Base-by-base conservation (phyloP, 73 alveolate genomes). In the Breviolum minutum region DNA sequence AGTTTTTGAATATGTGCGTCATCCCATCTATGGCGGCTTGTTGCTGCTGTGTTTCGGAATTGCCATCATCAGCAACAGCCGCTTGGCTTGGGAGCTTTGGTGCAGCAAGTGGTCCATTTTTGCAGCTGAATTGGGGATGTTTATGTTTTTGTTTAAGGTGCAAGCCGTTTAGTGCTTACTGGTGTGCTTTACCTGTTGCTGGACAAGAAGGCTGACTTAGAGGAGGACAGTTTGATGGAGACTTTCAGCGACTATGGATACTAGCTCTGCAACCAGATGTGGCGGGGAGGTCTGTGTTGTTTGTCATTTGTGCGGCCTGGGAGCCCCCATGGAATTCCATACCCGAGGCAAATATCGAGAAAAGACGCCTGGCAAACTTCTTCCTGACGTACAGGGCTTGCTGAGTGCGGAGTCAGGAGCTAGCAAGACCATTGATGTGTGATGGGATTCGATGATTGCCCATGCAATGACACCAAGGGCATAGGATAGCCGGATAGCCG, bases 1-100 rank as follows among this genome's bases (percentile, higher is more conserved):
- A 79, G 73, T 92, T 81, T 92, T 70, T 40, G 98, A 92, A 69
- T 92, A 92, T 61, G 98, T 92, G 30, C 98, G 98, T 6, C 98
- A 92, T 76, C 98, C 98, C 20, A 74, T 92, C 27, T 92, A 92
- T 32, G 89, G 98, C 14, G 94, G 94, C 79, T 63, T 86, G 80
- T n/a, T 86, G 77, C 80, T 86, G 81, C 79, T 86, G 80, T 86
- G 94, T 40, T 86, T 86, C 22, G 94, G 94, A 62, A 27, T 63
- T 14, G 79, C 94, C 64, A 86, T 86, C 40, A 63, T 86, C 80
- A 86, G 94, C 94, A 86, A 86, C 94, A 86, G 94, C 77, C 29
- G 19, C 90, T 81, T 22, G 90, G 90, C 90, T 19, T 63, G 5
- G 19, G 29, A 30, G 17, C 26, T 30, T 79, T 29, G 63, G n/a